These are phyloP conservation scores for Carex pumila DNA, from an alignment of 176 grass and related monocot genomes.

Conservation along the genomic window DNA sequence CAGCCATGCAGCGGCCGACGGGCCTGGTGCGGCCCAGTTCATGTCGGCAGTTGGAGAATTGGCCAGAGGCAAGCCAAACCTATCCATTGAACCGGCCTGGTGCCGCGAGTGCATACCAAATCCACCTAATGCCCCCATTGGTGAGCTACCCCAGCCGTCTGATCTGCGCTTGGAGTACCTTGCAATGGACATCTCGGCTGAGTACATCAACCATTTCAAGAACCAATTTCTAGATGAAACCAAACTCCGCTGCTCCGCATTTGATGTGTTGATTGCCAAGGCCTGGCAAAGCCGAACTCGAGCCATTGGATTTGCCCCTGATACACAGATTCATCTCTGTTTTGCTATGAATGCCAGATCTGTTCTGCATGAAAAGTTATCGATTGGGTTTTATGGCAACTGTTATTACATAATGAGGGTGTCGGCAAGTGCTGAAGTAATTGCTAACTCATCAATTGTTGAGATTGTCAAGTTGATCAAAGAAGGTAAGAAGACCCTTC, in stretches of 20 bases:
- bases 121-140: constrained; percentile 32
- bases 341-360: constrained; percentile 85
- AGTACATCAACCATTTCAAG: constrained; percentile 76
- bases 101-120: constrained; percentile 55
- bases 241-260: constrained; percentile 56
- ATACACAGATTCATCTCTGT: constrained; percentile 45
- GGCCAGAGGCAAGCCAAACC: constrained; percentile 27
- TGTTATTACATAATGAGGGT: constrained; percentile 97
- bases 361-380: constrained; percentile 22
- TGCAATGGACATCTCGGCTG: constrained; percentile 63
- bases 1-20: constrained; percentile 65
- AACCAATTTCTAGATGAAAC: constrained; percentile 45
- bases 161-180: constrained; percentile 59
- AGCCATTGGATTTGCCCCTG: constrained; percentile 24
- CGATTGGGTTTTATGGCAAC: constrained; percentile 70
- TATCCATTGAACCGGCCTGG: constrained; percentile 41
- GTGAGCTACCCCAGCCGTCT: constrained; percentile 36
- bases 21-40: constrained; percentile 67
- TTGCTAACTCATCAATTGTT: constrained; percentile 40
- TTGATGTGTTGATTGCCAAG: constrained; percentile 85
- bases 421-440: constrained; percentile 25
- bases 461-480: constrained; percentile 64
- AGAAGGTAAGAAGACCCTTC: constrained; percentile 71
- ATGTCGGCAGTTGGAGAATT: constrained; percentile 62
- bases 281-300: constrained; percentile 67